These are phyloP conservation scores for Solanum appendiculatum DNA, from an alignment of 257 asterid genomes.

Conservation along the genomic window DNA sequence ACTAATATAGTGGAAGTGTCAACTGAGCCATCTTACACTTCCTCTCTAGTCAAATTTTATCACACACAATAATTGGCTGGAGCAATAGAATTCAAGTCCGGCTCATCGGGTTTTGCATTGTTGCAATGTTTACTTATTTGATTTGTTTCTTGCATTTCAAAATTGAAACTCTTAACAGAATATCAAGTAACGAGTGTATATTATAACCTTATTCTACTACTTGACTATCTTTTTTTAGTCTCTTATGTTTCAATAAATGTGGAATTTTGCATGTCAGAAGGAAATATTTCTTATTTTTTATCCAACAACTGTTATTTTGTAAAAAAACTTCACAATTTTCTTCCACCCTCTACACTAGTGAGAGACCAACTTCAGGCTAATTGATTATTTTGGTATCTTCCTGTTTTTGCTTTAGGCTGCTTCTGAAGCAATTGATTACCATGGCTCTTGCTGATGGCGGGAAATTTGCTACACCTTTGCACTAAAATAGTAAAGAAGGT, in stretches of 20 bases:
- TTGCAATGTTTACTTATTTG: not conserved
- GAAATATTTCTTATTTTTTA: not conserved
- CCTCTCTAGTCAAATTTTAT: not conserved
- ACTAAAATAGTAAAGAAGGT: not conserved
- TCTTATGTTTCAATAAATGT: not conserved
- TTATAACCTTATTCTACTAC: not conserved
- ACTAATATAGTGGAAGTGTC: not conserved
- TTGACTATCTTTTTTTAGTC: not conserved
- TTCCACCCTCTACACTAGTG: not conserved
- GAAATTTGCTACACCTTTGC: not conserved
- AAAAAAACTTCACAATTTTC: not conserved
- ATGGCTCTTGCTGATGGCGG: constrained; percentile 5
- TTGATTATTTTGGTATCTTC: too few species aligned
- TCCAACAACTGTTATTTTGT: not conserved
- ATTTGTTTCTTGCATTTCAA: not conserved
- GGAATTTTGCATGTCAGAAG: not conserved
- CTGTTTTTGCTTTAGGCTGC: too few species aligned
- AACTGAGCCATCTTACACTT: not conserved
- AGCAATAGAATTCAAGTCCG: not conserved
- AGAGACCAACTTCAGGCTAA: not conserved
- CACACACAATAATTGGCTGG: not conserved
- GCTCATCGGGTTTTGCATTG: not conserved
- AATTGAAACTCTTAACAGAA: not conserved
- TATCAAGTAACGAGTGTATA: not conserved
- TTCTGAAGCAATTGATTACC: constrained; percentile 67